Conservation (phyloP, 2,329 filamentous ascomycete species). For the Colletotrichum sp. region DNA sequence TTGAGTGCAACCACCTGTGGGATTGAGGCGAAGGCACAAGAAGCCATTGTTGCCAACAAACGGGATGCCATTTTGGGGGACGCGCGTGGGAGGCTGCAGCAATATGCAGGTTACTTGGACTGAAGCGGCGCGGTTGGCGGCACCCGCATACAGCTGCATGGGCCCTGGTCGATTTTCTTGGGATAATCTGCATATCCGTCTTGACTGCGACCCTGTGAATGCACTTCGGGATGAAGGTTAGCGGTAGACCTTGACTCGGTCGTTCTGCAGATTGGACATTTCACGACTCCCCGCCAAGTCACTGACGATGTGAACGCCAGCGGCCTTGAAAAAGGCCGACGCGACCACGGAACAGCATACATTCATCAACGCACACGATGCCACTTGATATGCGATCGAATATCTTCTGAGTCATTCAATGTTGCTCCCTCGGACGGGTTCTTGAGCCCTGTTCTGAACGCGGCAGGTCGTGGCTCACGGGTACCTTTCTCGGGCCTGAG, state of each 20-base stretch:
- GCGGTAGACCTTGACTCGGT: neutral
- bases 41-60: neutral
- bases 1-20: neutral
- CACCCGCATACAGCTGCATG: neutral
- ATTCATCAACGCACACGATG: neutral
- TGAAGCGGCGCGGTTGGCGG: neutral
- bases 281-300: neutral
- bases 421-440: neutral
- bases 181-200: neutral
- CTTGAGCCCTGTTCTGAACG: neutral
- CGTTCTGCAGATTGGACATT: neutral
- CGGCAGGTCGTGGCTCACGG: neutral
- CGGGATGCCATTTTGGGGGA: slow-evolving; percentile 7
- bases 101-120: slow-evolving; percentile 1
- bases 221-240: neutral
- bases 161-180: neutral
- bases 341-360: neutral
- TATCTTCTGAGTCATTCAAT: neutral
- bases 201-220: neutral
- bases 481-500: neutral
- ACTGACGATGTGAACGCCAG: neutral
- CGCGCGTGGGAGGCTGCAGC: slow-evolving; percentile 7
- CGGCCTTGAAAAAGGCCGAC: neutral
- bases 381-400: neutral
- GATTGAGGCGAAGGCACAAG: neutral